phyloP scores from a whole-genome alignment of 257 asterid species.

The Buddleja alternifolia region DNA sequence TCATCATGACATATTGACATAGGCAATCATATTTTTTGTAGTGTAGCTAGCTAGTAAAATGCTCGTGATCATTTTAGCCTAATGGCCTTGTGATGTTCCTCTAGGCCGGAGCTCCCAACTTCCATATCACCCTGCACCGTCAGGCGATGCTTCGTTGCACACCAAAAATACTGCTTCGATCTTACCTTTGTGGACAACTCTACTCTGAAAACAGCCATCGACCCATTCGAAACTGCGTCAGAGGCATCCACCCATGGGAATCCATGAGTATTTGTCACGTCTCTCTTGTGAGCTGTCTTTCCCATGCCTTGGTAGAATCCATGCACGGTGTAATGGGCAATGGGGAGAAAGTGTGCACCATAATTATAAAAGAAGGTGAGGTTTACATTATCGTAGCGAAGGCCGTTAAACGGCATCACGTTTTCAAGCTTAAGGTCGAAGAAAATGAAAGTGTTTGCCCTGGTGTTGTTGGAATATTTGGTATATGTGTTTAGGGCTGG shows the following conservation, averaged over 20 bases:
- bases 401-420: not conserved
- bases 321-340: no score
- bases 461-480: not conserved
- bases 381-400: not conserved
- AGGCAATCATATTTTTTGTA: no score
- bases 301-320: not conserved
- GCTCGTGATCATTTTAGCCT: no score
- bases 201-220: not conserved
- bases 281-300: not conserved
- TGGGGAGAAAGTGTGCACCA: no score
- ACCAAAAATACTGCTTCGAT: not conserved
- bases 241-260: not conserved
- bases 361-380: not conserved
- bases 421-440: constrained; percentile 14
- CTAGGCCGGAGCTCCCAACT: not conserved
- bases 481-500: not conserved
- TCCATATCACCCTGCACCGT: not conserved
- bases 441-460: not conserved
- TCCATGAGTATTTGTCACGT: not conserved
- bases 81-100: not conserved
- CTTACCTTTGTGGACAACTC: not conserved
- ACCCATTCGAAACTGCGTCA: not conserved
- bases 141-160: not conserved
- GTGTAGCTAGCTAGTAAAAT: no score
- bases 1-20: no score